phyloP scores from a whole-genome alignment of 2,329 filamentous ascomycete genomes.

The Ophiostoma triangulosporum region DNA sequence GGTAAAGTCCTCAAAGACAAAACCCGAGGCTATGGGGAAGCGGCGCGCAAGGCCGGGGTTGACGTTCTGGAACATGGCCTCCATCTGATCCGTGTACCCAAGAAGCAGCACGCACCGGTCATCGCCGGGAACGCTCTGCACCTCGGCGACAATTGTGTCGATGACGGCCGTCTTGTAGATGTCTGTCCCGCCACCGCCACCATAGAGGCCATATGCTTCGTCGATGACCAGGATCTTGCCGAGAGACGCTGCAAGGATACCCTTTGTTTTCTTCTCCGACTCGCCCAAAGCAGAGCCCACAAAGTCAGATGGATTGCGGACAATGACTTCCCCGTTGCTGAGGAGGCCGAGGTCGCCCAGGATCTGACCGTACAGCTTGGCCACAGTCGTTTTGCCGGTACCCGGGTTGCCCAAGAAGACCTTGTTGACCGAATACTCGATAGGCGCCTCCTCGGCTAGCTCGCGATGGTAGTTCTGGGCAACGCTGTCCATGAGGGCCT shows the following conservation, averaged over 20 bases:
- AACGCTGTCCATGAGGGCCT: conserved; percentile 45
- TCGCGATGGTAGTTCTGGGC: conserved; percentile 53
- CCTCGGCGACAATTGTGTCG: conserved; percentile 61
- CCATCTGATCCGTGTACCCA: conserved; percentile 58
- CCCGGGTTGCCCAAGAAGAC: conserved; percentile 61
- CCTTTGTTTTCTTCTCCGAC: conserved; percentile 60
- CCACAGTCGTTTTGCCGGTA: conserved; percentile 65
- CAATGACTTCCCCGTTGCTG: conserved; percentile 55
- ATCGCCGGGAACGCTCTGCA: conserved; percentile 56
- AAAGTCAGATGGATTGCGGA: conserved; percentile 65
- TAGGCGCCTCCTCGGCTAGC: conserved; percentile 41
- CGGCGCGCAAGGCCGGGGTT: conserved; percentile 57
- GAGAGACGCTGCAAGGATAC: conserved; percentile 48
- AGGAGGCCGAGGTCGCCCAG: conserved; percentile 54
- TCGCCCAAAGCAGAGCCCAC: conserved; percentile 47
- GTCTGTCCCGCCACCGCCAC: conserved; percentile 18
- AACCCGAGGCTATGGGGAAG: conserved; percentile 50
- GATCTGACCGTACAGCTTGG: conserved; percentile 57
- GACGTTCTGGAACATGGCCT: conserved; percentile 57
- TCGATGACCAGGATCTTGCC: conserved; percentile 73
- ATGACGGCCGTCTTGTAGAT: conserved; percentile 50
- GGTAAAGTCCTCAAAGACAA: conserved; percentile 55
- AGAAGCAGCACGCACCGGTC: conserved; percentile 60
- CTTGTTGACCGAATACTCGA: conserved; percentile 51
- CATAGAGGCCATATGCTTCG: conserved; percentile 58